Evolutionary conservation across 352 stramenopile genomes (phyloP).

Genomic region (Plasmopara muralis): DNA sequence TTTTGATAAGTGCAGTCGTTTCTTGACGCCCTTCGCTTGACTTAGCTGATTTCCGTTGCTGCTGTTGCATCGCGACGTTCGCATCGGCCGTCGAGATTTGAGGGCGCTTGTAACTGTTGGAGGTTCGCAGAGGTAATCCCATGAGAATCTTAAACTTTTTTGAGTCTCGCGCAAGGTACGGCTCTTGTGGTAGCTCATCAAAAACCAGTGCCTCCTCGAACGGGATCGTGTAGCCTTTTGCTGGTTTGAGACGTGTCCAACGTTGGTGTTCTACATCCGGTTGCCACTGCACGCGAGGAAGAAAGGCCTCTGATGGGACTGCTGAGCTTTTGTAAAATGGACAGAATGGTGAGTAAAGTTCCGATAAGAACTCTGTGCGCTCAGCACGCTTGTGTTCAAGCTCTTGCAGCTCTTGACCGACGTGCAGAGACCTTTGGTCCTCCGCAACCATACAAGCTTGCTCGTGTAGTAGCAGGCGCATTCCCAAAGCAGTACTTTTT

Average conservation of each 20-base stretch:
- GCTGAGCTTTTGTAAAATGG: constrained; percentile 43
- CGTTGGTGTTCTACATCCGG: constrained; percentile 23
- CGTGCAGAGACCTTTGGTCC: constrained; percentile 31
- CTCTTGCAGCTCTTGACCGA: constrained; percentile 23
- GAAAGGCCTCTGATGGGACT: constrained; percentile 36
- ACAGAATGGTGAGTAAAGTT: constrained; percentile 51
- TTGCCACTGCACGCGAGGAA: constrained; percentile 41
- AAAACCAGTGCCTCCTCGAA: constrained; percentile 32
- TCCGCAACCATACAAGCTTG: constrained; percentile 42
- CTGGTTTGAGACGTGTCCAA: constrained; percentile 13
- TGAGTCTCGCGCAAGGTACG: constrained; percentile 49
- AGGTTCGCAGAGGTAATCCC: constrained; percentile 31
- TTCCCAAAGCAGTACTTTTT: constrained; percentile 20
- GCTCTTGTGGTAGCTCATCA: constrained; percentile 39
- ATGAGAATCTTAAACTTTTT: constrained; percentile 49
- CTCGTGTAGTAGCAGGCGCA: constrained; percentile 38
- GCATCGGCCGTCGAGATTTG: constrained; percentile 35
- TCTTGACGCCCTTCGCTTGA: constrained; percentile 24
- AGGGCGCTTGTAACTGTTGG: constrained; percentile 22
- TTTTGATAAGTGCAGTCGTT: constrained; percentile 1
- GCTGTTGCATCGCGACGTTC: constrained; percentile 33
- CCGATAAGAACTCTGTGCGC: constrained; percentile 29
- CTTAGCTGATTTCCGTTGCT: constrained; percentile 20
- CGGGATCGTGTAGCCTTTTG: constrained; percentile 29
- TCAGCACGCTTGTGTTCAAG: constrained; percentile 23